Conservation (phyloP, 1,284 basidiomycete genomes). For the Cryptococcus amylolentus region DNA sequence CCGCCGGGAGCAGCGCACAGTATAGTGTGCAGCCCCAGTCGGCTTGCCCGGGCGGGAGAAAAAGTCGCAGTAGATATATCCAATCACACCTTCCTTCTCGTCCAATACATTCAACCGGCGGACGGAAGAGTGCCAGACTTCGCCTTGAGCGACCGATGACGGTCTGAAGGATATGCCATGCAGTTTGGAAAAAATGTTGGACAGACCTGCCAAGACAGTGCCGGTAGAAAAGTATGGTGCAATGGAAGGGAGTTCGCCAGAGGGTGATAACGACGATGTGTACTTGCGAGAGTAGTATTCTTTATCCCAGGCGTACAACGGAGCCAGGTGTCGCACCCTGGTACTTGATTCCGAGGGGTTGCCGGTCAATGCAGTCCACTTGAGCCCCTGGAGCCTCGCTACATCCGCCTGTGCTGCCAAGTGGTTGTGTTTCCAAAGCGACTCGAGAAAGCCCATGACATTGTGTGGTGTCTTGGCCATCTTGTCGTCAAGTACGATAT, state of each 20-base stretch:
- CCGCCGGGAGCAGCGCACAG: constrained; percentile 87
- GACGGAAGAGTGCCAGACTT: constrained; percentile 85
- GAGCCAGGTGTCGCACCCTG: constrained; percentile 52
- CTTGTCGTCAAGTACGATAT: constrained; percentile 82
- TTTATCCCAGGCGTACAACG: constrained; percentile 85
- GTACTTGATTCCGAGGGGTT: constrained; percentile 7
- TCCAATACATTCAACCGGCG: constrained; percentile 83
- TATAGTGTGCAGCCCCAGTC: constrained; percentile 85
- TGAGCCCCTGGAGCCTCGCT: constrained; percentile 64
- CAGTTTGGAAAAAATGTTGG: constrained; percentile 74
- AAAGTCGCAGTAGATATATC: constrained; percentile 92
- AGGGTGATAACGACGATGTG: constrained; percentile 55
- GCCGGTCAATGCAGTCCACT: constrained; percentile 51
- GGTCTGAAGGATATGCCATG: constrained; percentile 78
- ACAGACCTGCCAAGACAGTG: constrained; percentile 79
- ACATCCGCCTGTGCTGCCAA: constrained; percentile 72
- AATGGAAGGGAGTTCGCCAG: constrained; percentile 62
- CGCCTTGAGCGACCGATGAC: constrained; percentile 64
- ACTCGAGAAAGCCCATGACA: constrained; percentile 74
- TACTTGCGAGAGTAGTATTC: constrained; percentile 65
- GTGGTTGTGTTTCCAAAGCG: constrained; percentile 69
- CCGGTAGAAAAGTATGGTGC: constrained; percentile 70
- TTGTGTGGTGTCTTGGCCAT: constrained; percentile 93
- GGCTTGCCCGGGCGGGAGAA: constrained; percentile 83
- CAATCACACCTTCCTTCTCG: constrained; percentile 77